Conservation (phyloP, 116 monocot genomes). For the Trichopus zeylanicus region DNA sequence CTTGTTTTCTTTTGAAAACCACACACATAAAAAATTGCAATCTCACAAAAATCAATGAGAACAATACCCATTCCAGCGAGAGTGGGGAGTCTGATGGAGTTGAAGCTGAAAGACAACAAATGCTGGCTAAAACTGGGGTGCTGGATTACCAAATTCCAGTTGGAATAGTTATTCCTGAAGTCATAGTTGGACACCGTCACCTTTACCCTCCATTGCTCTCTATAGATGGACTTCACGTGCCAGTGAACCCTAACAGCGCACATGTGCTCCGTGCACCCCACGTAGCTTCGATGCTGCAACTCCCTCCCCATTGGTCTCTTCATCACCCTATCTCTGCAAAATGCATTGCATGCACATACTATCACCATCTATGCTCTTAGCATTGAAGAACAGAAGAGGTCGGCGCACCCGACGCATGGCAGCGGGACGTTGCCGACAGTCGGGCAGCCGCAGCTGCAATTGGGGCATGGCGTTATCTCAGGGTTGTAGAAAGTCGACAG, state of each 20-base stretch:
- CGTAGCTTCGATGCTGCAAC: background rate
- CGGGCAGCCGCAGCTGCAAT: constrained; percentile 20
- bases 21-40: too few relatives aligned
- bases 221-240: constrained; percentile 54
- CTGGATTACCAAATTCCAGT: constrained; percentile 42
- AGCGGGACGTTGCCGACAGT: background rate
- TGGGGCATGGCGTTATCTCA: constrained; percentile 17
- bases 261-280: constrained; percentile 31
- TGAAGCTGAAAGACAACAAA: constrained; percentile 34
- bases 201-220: constrained; percentile 42
- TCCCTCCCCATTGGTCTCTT: background rate
- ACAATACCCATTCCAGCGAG: constrained; percentile 12
- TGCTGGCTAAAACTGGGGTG: constrained; percentile 32
- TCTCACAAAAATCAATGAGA: too few relatives aligned
- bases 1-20: too few relatives aligned
- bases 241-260: constrained; percentile 41
- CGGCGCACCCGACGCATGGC: background rate
- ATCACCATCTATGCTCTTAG: too few relatives aligned
- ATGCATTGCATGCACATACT: too few relatives aligned
- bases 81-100: constrained; percentile 19
- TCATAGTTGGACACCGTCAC: constrained; percentile 43
- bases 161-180: constrained; percentile 34
- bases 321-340: background rate
- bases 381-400: background rate
- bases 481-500: constrained; percentile 27